A percentile compares a stretch with the other conserved stretches of the same genome.
phyloP scores from a whole-genome alignment of 106 monocot species.

The Acorus gramineus region DNA sequence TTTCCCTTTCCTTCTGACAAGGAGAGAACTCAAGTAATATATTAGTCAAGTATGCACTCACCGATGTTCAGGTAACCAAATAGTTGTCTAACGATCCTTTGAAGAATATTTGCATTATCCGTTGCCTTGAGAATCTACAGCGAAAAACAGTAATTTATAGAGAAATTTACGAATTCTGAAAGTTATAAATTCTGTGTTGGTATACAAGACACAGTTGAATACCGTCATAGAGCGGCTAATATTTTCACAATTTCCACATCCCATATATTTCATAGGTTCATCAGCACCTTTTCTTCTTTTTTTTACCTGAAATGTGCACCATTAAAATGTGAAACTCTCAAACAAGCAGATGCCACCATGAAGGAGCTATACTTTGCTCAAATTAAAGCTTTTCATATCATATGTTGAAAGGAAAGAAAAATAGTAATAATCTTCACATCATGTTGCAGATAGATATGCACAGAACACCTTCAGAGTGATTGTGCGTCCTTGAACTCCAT shows the following conservation, averaged over 20 bases:
- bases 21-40: neutral
- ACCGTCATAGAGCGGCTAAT: constrained; percentile 80
- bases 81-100: constrained; percentile 58
- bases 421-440: neutral
- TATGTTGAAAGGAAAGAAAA: neutral
- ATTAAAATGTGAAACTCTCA: neutral
- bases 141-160: neutral
- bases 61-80: constrained; percentile 65
- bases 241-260: constrained; percentile 90
- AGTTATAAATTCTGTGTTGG: no score
- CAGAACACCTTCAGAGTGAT: constrained; percentile 62
- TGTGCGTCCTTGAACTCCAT: constrained; percentile 72
- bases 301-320: constrained; percentile 39
- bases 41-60: constrained; percentile 14
- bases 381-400: neutral
- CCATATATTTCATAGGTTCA: constrained; percentile 93
- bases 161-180: neutral
- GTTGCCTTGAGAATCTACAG: constrained; percentile 62
- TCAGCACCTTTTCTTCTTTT: constrained; percentile 68
- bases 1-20: neutral
- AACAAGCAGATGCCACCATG: no score
- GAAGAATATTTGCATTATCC: constrained; percentile 32
- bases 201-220: neutral
- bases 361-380: no score
- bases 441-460: no score